Base-by-base conservation (phyloP, 768 basidiomycete genomes). In the Auricularia sp. region DNA sequence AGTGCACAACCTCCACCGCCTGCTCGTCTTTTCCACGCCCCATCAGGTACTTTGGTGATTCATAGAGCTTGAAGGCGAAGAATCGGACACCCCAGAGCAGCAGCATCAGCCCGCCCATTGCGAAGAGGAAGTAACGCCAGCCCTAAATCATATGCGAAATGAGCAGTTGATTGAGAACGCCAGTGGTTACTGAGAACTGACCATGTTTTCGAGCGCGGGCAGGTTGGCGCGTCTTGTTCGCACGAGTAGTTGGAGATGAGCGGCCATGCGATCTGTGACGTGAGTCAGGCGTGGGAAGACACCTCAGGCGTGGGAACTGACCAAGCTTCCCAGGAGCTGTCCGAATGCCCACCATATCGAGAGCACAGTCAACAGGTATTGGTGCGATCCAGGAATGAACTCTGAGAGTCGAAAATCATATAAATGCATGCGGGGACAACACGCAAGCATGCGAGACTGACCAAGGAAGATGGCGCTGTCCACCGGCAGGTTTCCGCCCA, bases 331-430 rank as follows among this genome's bases (percentile, higher is more conserved):
- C 60, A 87, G 70, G 0, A 90, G 79, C 71, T 90, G 89, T 2
- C 88, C 88, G 39, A 90, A 78, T 4, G 87, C 85, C 90, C 90
- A 91, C 86, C 87, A 91, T 43, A 90, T 82, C 0, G 88, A 88
- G 18, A 91, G 78, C 14, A 90, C 75, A 0, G 88, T 90, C 39
- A 91, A 76, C 3, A 91, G 77, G 69, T 88, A 90, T 69, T 91
- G 90, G 66, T 90, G 87, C 1, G 83, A 82, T 2, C 82, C 81
- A 0, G 89, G 89, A 0, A 88, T 71, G 69, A 88, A 88, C 68
- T 91, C 87, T 86, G 69, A n/a, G 12, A 23, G 53, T 14, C 16
- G 21, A 42, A 35, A 21, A 1, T 0, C 10, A 34, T 29, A 12
- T 6, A 3, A 4, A 60, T 18, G 42, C 21, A 11, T 35, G 23